These are phyloP conservation scores for Russula abietina DNA, from an alignment of 768 basidiomycete genomes.

Conservation along the genomic window DNA sequence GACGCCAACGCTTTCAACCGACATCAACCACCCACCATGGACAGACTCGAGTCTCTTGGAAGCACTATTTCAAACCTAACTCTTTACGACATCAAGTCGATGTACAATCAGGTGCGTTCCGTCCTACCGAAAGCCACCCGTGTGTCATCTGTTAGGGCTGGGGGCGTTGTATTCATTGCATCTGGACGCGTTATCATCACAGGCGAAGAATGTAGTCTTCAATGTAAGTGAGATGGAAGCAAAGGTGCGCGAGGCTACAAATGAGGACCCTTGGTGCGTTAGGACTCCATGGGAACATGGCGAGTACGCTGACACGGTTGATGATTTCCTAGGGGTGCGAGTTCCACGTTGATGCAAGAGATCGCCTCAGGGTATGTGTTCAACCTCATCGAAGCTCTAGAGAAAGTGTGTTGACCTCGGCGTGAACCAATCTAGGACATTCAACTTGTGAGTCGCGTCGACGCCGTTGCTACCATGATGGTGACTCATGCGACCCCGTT, in stretches of 20 bases:
- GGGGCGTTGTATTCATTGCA: neutral
- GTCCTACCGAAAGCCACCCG: neutral
- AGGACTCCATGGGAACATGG: neutral
- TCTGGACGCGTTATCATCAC: neutral
- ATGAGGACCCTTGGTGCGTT: slow-evolving; percentile 94
- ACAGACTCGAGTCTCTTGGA: slow-evolving; percentile 69
- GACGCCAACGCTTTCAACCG: neutral
- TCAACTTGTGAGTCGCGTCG: slow-evolving; percentile 72
- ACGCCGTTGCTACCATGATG: neutral
- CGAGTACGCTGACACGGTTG: neutral
- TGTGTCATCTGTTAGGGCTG: neutral
- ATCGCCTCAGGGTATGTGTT: slow-evolving; percentile 86
- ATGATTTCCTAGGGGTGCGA: slow-evolving; percentile 71
- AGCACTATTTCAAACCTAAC: slow-evolving; percentile 75
- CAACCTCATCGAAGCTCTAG: slow-evolving; percentile 22
- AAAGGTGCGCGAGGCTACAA: slow-evolving; percentile 94
- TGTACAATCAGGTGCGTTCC: slow-evolving; percentile 83
- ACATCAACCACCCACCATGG: slow-evolving; percentile 49
- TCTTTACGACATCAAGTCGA: slow-evolving; percentile 88
- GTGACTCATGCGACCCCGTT: neutral
- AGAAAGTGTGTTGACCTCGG: neutral
- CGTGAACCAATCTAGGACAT: slow-evolving; percentile 56
- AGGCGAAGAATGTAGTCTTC: slow-evolving; percentile 95
- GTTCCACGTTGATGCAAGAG: slow-evolving; percentile 96
- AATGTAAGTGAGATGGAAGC: slow-evolving; percentile 97